A percentile compares a stretch with the other conserved stretches of the same genome.
phyloP scores from a whole-genome alignment of 2,329 filamentous ascomycete species.

The Fusarium napiforme region DNA sequence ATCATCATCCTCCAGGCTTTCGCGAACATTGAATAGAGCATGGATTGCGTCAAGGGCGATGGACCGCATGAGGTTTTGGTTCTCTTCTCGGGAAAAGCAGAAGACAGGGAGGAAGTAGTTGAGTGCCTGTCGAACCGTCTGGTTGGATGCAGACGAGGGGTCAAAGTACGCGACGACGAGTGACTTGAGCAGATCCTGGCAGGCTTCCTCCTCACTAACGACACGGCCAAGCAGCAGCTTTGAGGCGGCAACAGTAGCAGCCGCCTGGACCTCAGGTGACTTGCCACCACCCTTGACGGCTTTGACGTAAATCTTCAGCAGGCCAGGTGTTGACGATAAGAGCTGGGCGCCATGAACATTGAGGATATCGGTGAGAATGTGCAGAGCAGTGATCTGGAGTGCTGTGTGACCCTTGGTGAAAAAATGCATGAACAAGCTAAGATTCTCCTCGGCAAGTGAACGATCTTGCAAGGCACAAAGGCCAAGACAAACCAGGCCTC shows the following conservation, averaged over 20 bases:
- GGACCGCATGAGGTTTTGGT: conserved; percentile 82
- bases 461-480: conserved; percentile 92
- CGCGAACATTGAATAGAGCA: conserved; percentile 76
- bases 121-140: conserved; percentile 84
- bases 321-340: conserved; percentile 71
- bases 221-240: conserved; percentile 87
- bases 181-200: conserved; percentile 81
- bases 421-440: conserved; percentile 94
- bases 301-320: conserved; percentile 88
- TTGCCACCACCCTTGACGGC: conserved; percentile 79
- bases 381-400: conserved; percentile 87
- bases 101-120: conserved; percentile 97
- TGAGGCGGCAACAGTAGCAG: conserved; percentile 81
- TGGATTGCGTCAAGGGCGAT: conserved; percentile 81
- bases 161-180: conserved; percentile 91
- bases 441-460: conserved; percentile 90
- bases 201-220: conserved; percentile 75
- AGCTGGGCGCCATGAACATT: conserved; percentile 88
- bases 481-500: conserved; percentile 88
- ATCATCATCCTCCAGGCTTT: conserved; percentile 79
- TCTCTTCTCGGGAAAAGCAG: conserved; percentile 84
- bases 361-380: conserved; percentile 93
- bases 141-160: conserved; percentile 81
- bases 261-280: conserved; percentile 79
- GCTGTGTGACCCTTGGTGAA: conserved; percentile 92